phyloP scores from a whole-genome alignment of 768 basidiomycete genomes.

The Nidularia sp. region DNA sequence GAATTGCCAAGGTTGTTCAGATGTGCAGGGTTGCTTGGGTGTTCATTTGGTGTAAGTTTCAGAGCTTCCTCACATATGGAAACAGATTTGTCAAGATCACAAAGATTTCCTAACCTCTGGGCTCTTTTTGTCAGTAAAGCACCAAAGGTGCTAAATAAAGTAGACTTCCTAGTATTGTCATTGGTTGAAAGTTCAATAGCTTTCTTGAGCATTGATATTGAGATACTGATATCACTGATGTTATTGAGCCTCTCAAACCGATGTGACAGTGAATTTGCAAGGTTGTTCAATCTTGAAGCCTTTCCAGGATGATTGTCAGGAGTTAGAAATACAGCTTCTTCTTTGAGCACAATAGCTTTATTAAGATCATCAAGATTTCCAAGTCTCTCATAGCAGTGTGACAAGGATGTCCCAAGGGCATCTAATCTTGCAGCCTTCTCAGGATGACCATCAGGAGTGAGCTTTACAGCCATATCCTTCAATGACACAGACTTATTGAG shows the following conservation, averaged over 20 bases:
- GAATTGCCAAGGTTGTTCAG: background rate
- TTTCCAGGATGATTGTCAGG: background rate
- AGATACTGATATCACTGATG: background rate
- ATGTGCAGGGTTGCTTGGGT: too few species aligned
- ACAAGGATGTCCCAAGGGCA: background rate
- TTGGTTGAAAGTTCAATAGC: background rate
- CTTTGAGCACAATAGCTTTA: slow-evolving; percentile 4
- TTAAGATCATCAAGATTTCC: slow-evolving; percentile 3
- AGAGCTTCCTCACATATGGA: too few species aligned
- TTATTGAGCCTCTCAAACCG: background rate
- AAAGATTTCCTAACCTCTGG: too few species aligned
- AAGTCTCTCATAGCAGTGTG: background rate
- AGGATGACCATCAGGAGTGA: background rate
- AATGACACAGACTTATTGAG: background rate
- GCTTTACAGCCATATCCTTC: background rate
- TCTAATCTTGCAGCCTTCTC: background rate
- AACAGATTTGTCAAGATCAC: too few species aligned
- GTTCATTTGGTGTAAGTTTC: too few species aligned
- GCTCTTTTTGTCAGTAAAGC: too few species aligned
- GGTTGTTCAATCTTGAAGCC: background rate
- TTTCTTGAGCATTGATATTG: background rate
- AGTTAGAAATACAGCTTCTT: slow-evolving; percentile 4
- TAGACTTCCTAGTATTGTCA: background rate
- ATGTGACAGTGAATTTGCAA: slow-evolving; percentile 1
- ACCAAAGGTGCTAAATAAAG: too few species aligned